Percentiles rank a stretch among this genome's conserved stretches.
These are phyloP conservation scores for Fusarium sp. DNA, from an alignment of 2,329 filamentous ascomycete species.

Conservation along the genomic window DNA sequence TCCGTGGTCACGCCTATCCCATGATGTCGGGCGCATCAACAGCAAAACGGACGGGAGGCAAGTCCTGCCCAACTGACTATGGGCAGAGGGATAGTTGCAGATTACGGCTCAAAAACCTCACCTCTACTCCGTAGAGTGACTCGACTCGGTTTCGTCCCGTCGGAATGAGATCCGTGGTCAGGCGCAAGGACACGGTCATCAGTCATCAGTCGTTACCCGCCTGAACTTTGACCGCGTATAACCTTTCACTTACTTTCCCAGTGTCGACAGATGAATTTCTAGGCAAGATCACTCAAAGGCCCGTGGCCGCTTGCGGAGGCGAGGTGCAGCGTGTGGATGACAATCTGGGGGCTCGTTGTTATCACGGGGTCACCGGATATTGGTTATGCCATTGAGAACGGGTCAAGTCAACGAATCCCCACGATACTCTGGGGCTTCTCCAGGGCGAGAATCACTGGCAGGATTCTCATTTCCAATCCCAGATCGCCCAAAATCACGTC, in stretches of 20 bases:
- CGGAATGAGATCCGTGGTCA: slow-evolving; percentile 31
- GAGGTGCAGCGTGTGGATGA: slow-evolving; percentile 42
- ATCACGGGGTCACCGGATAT: slow-evolving; percentile 38
- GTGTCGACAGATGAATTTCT: slow-evolving; percentile 21
- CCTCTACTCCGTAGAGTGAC: slow-evolving; percentile 5
- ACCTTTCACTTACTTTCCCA: background rate
- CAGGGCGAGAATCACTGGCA: slow-evolving; percentile 25
- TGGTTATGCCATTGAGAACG: slow-evolving; percentile 23
- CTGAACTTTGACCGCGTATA: slow-evolving; percentile 13
- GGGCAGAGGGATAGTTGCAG: slow-evolving; percentile 13
- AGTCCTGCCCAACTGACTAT: slow-evolving; percentile 14
- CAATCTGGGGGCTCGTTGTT: slow-evolving; percentile 36
- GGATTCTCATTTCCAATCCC: slow-evolving; percentile 33
- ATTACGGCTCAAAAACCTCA: slow-evolving; percentile 4
- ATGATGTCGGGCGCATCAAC: slow-evolving; percentile 31
- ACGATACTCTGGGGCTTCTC: slow-evolving; percentile 16
- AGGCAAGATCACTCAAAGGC: slow-evolving; percentile 27
- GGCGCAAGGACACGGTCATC: slow-evolving; percentile 34
- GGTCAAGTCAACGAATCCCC: slow-evolving; percentile 29
- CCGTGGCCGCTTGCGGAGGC: slow-evolving; percentile 38
- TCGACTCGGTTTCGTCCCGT: slow-evolving; percentile 29
- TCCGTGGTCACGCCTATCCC: slow-evolving; percentile 36
- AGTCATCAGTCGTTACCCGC: slow-evolving; percentile 37
- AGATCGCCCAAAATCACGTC: slow-evolving; percentile 28
- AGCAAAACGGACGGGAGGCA: slow-evolving; percentile 19